These are phyloP conservation scores for Grosmannia huntii DNA, from an alignment of 2,329 filamentous ascomycete genomes.

Conservation along the genomic window DNA sequence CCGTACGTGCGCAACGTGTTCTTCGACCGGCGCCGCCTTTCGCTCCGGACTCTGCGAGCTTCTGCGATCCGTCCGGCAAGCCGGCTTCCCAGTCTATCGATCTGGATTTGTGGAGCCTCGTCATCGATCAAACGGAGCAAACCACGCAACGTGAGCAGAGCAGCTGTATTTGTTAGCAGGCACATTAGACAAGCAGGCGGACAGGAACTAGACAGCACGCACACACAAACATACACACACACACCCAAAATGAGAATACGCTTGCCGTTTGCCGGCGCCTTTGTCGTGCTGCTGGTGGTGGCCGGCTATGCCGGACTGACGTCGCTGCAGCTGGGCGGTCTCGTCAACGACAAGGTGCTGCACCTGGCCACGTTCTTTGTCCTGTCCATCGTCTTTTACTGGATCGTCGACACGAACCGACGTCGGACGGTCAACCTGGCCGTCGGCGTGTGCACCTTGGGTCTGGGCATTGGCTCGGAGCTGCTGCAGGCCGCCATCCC, in stretches of 20 bases:
- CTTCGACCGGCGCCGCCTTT: neutral
- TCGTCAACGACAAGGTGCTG: constrained; percentile 79
- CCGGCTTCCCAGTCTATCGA: no score
- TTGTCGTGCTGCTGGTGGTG: constrained; percentile 56
- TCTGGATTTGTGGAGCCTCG: no score
- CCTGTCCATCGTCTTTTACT: constrained; percentile 84
- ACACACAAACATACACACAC: constrained; percentile 10
- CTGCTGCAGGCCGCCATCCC: constrained; percentile 64
- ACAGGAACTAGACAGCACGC: neutral
- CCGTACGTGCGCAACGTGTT: no score
- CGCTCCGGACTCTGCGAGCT: no score
- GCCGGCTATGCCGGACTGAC: constrained; percentile 73
- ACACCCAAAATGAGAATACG: constrained; percentile 62
- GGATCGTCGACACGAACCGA: constrained; percentile 85
- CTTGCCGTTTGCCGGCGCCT: constrained; percentile 70
- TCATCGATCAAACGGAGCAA: no score
- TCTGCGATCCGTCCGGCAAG: no score
- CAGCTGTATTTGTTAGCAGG: no score
- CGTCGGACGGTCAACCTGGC: constrained; percentile 77
- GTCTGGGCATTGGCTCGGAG: constrained; percentile 60
- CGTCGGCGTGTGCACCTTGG: constrained; percentile 62
- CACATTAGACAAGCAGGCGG: neutral
- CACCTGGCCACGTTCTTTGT: constrained; percentile 84
- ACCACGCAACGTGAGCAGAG: no score
- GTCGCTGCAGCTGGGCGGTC: constrained; percentile 37